Base-by-base conservation (phyloP, 116 monocot genomes). In the Trichopus zeylanicus region DNA sequence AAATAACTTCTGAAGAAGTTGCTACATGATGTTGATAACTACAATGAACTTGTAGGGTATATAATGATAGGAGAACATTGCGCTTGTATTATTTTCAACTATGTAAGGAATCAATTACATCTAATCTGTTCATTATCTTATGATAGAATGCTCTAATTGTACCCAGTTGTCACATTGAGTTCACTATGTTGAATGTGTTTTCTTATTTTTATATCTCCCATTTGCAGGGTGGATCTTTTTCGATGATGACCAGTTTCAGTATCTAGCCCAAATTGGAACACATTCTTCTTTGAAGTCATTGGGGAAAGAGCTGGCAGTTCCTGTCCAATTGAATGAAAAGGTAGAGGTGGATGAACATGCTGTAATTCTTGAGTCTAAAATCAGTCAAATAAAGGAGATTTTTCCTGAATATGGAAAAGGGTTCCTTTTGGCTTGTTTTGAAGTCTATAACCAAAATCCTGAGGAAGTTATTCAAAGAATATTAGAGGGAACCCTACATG, bases 341-440 rank as follows among this genome's bases (percentile, higher is more conserved):
- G 29, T 35, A 42, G 62, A 74, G 61, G 67, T 54, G 26, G 70
- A 81, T 71, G 91, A 97, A 68, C 82, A 82, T 46, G 48, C 64
- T 60, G 70, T 73, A 7, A 82, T 97, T 27, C 27, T 84, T 47
- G 97, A 97, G 49, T 97, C 97, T 35, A 97, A 81, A 58, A 91
- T 97, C 63, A 90, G 87, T 68, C 97, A 97, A 64, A 84, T 97
- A 71, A 87, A 71, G 59, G 97, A 97, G 68, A 59, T 97, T 25
- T 82, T 97, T 57, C 97, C 97, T 34, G 91, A 97, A 47, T 97
- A 97, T 69, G 97, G 97, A 28, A 84, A 75, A 67, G 97, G 91
- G 7, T 97, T 91, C 53, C 78, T 97, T 26, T 55, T 72, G 29
- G 84, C 97, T 38, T 97, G 97, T 57, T 81, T 97, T 27, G 84